These are phyloP conservation scores for Penicillium griseofulvum DNA, from an alignment of 2,329 filamentous ascomycete genomes.

Conservation along the genomic window DNA sequence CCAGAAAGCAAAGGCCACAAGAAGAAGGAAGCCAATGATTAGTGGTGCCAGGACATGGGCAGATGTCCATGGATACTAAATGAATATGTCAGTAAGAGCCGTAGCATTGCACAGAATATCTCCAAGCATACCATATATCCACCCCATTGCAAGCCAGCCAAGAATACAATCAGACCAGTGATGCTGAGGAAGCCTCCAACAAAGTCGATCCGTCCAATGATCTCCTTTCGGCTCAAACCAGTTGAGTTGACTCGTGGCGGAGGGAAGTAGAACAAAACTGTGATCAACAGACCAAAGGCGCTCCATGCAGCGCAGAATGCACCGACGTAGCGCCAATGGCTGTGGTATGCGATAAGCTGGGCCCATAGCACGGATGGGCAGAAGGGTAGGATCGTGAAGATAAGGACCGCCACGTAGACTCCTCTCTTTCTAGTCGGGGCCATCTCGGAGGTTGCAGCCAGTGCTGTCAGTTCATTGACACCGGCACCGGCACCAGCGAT, in stretches of 20 bases:
- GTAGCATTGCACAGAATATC: background rate
- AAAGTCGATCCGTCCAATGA: constrained; percentile 51
- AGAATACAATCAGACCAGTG: constrained; percentile 48
- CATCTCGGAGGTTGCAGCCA: constrained; percentile 66
- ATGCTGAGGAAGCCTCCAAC: constrained; percentile 51
- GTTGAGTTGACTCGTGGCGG: constrained; percentile 44
- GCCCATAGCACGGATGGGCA: constrained; percentile 61
- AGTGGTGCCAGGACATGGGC: constrained; percentile 48
- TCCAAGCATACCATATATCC: constrained; percentile 42
- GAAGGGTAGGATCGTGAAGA: constrained; percentile 63
- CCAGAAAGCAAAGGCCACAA: constrained; percentile 48
- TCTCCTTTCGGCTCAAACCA: constrained; percentile 39
- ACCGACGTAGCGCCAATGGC: constrained; percentile 46
- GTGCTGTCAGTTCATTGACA: constrained; percentile 65
- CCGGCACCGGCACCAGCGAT: constrained; percentile 65
- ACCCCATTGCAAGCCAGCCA: constrained; percentile 54
- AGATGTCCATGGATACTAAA: constrained; percentile 45
- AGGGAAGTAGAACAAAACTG: constrained; percentile 46
- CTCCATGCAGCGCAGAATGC: constrained; percentile 45
- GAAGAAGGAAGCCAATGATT: constrained; percentile 43
- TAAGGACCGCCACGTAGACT: constrained; percentile 59
- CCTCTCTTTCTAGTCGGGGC: constrained; percentile 64
- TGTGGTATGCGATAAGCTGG: constrained; percentile 53
- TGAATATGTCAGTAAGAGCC: constrained; percentile 3
- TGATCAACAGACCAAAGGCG: constrained; percentile 43